These are phyloP conservation scores for Daedaleopsis nitida DNA, from an alignment of 768 basidiomycete genomes.

Conservation along the genomic window DNA sequence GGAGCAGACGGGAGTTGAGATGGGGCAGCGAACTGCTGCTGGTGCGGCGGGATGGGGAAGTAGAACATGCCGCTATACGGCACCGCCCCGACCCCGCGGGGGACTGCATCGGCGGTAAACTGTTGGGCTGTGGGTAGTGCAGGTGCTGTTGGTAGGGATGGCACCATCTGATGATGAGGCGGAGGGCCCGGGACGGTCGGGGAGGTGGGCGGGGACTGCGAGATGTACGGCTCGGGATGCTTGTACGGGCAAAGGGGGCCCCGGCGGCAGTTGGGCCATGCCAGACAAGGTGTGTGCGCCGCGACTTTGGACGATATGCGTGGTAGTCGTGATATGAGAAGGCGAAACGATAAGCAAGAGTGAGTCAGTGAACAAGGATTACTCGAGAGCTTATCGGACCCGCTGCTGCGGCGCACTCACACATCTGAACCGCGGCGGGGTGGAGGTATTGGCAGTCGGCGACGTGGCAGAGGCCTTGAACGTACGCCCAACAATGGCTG, in stretches of 20 bases:
- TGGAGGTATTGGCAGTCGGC: constrained; percentile 35
- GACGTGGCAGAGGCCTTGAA: constrained; percentile 36
- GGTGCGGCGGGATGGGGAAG: constrained; percentile 17
- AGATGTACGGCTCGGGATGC: constrained; percentile 30
- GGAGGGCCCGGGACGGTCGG: constrained; percentile 7
- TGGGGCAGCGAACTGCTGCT: background rate
- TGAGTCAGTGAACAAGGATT: background rate
- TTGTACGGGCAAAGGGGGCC: constrained; percentile 32
- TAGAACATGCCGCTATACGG: constrained; percentile 29
- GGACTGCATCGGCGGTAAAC: constrained; percentile 12
- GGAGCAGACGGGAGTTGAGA: constrained; percentile 10
- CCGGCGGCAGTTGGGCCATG: constrained; percentile 34
- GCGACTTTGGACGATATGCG: constrained; percentile 27
- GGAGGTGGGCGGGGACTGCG: constrained; percentile 15
- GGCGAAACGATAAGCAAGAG: background rate
- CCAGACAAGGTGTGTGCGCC: constrained; percentile 38
- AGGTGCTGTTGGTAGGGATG: background rate
- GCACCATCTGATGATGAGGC: background rate
- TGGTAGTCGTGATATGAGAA: too few relatives aligned
- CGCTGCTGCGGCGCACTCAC: constrained; percentile 29
- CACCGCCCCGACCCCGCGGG: constrained; percentile 27
- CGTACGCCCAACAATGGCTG: constrained; percentile 41
- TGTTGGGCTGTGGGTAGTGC: constrained; percentile 3
- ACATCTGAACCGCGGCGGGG: constrained; percentile 31
- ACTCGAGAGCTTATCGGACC: background rate